Evolutionary conservation across 768 basidiomycete species (phyloP), one percentile per base, ranked within the genome.

Genomic region (Gymnopilus junonius): DNA sequence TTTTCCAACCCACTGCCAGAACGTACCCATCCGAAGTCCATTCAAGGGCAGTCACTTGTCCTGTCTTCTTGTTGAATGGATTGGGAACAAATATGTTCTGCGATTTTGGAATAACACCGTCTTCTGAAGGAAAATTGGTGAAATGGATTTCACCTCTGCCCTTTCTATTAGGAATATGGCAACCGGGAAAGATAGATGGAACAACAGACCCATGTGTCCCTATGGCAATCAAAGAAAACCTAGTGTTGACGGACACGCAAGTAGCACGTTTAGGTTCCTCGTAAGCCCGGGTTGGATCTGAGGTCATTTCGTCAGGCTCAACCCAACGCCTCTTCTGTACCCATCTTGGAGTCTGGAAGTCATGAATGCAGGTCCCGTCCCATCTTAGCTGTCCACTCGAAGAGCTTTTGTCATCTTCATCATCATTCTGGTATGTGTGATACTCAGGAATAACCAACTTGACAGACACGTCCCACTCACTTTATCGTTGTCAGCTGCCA

Each of bases 1-100:
- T 76, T 64, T 87, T 83, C 92, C 94, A 97, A 0, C 94, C 97
- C 2, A 95, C 94, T 34, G 95, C 96, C 11, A 99, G 80, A 6
- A 93, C 94, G 76, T 95, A 95, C 2, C 97, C 97, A 75, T 99
- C 97, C 0, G 93, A 93, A 55, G 93, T 96, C 97, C 96, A 98
- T 68, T 94, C 88, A 74, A 97, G 81, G 11, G 85, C 74, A 62
- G 75, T 84, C 4, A 94, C 87, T 40, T 83, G 76, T 1, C 93
- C 93, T 4, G 81, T 85, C 8, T 82, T 80, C 46, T 79, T 80
- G 64, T 81, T 84, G 64, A 86, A 85, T 37, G 85, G 80, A 64
- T 87, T 86, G 4, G 89, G 87, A n/a, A 91, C 75, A 23, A 86
- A 76, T 51, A 94, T 76, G 20, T 75, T 77, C 70, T 92, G 86